Base-by-base conservation (phyloP, 139 green algal species). In the Chlorella vulgaris region DNA sequence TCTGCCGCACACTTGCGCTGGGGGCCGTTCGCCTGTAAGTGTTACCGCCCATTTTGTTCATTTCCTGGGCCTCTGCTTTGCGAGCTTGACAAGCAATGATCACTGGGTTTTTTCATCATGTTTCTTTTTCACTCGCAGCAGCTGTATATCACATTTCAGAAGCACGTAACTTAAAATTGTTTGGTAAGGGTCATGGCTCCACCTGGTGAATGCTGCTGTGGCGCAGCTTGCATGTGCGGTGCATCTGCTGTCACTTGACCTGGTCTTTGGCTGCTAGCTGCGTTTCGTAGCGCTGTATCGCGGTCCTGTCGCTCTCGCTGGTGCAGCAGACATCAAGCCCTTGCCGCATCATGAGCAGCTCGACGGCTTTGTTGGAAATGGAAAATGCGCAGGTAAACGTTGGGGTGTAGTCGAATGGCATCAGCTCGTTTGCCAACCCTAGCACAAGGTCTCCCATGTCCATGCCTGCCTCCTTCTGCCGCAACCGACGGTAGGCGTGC, bases 271-370 rank as follows among this genome's bases (percentile, higher is more conserved):
- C 75, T 26, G 40, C 60, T 3, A 82, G 40, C 61, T 53, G 40
- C 8, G 43, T 42, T 19, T 86, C 73, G 24, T 74, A 86, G 3
- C 82, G 69, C 31, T 81, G 24, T 3, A 91, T 79, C 19, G 83
- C 71, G 7, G 18, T 43, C 6, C 33, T 40, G 36, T 90, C 87
- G n/a, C 81, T 74, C 26, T 81, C 63, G 8, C 43, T 74, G 5
- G 80, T 83, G 50, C 87, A 90, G 81, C 87, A 91, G 4, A 91
- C 87, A 22, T 90, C 87, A 22, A 77, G 65, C 10, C 86, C 86
- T 6, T 35, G 33, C 0, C 83, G 68, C 86, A 89, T 70, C 87
- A 91, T 91, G 47, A 91, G 74, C 39, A 91, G 69, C 75, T 91
- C 87, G 2, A 87, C 77, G n/a, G 62, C 55, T 21, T 65, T 65